phyloP scores from a whole-genome alignment of 495 filamentous ascomycete genomes.

The Penicillium argentinense region DNA sequence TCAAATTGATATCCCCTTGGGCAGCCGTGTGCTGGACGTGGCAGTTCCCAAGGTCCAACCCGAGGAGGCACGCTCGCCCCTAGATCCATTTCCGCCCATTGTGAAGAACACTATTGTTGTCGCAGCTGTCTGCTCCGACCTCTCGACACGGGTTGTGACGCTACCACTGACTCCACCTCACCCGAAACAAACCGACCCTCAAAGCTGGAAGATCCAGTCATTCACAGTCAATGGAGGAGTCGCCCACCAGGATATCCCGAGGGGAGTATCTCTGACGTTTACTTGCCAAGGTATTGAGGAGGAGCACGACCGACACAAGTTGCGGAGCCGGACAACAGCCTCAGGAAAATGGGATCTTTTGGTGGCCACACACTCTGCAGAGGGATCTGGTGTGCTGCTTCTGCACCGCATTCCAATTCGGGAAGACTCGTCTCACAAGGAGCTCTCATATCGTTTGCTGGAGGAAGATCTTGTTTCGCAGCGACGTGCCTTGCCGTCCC shows the following conservation, averaged over 20 bases:
- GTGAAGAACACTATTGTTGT: slow-evolving; percentile 68
- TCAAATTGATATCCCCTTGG: slow-evolving; percentile 66
- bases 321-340: slow-evolving; percentile 23
- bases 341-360: slow-evolving; percentile 52
- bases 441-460: slow-evolving; percentile 30
- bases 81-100: slow-evolving; percentile 58
- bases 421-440: slow-evolving; percentile 22
- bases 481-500: slow-evolving; percentile 61
- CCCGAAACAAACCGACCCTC: slow-evolving; percentile 39
- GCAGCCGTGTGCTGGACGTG: slow-evolving; percentile 59
- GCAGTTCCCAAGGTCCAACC: slow-evolving; percentile 58
- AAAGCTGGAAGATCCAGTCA: slow-evolving; percentile 60
- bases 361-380: slow-evolving; percentile 62
- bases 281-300: slow-evolving; percentile 45
- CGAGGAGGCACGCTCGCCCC: slow-evolving; percentile 40
- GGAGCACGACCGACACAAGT: slow-evolving; percentile 27
- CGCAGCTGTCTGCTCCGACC: slow-evolving; percentile 68
- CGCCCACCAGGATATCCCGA: slow-evolving; percentile 61
- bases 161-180: slow-evolving; percentile 75
- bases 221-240: slow-evolving; percentile 48
- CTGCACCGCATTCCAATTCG: slow-evolving; percentile 52
- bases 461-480: slow-evolving; percentile 55
- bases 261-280: slow-evolving; percentile 67
- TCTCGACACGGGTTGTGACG: slow-evolving; percentile 64
- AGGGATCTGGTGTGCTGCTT: slow-evolving; percentile 63